Evolutionary conservation across 1,139 yeast species (phyloP).

Genomic region (Candida sojae): DNA sequence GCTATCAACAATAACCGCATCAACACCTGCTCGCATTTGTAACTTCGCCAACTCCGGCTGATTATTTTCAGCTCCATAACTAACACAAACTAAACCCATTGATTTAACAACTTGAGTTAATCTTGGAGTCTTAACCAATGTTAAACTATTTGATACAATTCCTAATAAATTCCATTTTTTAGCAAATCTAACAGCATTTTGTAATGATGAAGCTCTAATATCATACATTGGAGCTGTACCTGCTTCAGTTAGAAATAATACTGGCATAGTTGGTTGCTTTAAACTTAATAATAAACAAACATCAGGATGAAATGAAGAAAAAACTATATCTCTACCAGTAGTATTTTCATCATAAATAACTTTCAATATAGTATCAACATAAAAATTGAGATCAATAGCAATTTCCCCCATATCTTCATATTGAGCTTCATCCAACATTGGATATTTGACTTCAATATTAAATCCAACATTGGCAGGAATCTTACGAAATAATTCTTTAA

Average conservation of each 20-base stretch:
- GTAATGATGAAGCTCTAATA: conserved; percentile 82
- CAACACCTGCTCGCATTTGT: conserved; percentile 94
- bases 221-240: conserved; percentile 88
- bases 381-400: conserved; percentile 80
- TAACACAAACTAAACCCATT: conserved; percentile 89
- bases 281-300: conserved; percentile 80
- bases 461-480: conserved; percentile 86
- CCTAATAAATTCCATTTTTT: conserved; percentile 92
- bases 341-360: conserved; percentile 75
- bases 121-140: conserved; percentile 84
- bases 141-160: conserved; percentile 85
- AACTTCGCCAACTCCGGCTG: conserved; percentile 81
- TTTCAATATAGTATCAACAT: conserved; percentile 83
- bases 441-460: conserved; percentile 93
- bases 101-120: conserved; percentile 87
- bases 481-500: conserved; percentile 79
- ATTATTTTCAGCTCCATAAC: conserved; percentile 85
- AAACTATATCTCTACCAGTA: conserved; percentile 80
- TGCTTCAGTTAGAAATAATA: conserved; percentile 83
- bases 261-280: conserved; percentile 93
- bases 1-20: conserved; percentile 95
- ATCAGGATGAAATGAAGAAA: conserved; percentile 95
- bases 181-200: conserved; percentile 89
- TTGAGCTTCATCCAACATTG: conserved; percentile 93
- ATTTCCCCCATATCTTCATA: conserved; percentile 85